Conservation (phyloP, 2,329 filamentous ascomycete species). For the Aspergillus sp. region DNA sequence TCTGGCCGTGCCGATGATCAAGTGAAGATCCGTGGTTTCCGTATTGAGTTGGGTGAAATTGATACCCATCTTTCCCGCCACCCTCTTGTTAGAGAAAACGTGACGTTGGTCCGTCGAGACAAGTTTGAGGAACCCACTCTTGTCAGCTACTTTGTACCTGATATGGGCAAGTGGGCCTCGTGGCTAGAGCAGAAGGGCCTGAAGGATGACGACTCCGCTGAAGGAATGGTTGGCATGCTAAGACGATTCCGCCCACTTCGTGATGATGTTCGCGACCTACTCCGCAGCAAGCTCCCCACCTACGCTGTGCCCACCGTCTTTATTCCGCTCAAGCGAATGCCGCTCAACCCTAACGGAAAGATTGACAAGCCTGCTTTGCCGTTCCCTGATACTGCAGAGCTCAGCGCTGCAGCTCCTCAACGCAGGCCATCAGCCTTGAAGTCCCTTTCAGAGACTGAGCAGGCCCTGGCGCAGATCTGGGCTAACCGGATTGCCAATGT, state of each 20-base stretch:
- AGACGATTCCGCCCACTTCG: slow-evolving; percentile 62
- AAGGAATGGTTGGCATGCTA: slow-evolving; percentile 55
- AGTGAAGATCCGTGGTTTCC: slow-evolving; percentile 94
- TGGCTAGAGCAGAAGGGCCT: slow-evolving; percentile 61
- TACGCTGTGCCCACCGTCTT: slow-evolving; percentile 76
- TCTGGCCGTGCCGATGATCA: slow-evolving; percentile 82
- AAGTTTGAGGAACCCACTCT: slow-evolving; percentile 81
- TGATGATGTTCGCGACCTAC: slow-evolving; percentile 62
- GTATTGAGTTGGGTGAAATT: slow-evolving; percentile 92
- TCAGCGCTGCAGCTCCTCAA: slow-evolving; percentile 56
- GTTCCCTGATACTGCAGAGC: slow-evolving; percentile 73
- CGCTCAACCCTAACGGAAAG: slow-evolving; percentile 84
- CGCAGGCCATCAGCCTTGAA: slow-evolving; percentile 51
- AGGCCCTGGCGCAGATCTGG: slow-evolving; percentile 70
- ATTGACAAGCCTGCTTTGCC: slow-evolving; percentile 76
- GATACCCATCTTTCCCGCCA: slow-evolving; percentile 77
- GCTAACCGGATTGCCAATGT: slow-evolving; percentile 66
- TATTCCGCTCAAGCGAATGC: slow-evolving; percentile 70
- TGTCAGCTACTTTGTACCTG: slow-evolving; percentile 87
- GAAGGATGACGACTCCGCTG: slow-evolving; percentile 52
- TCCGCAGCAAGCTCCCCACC: slow-evolving; percentile 69
- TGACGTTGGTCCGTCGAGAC: slow-evolving; percentile 80
- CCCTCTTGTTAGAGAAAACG: slow-evolving; percentile 76
- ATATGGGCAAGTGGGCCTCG: slow-evolving; percentile 69
- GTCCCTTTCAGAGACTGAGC: slow-evolving; percentile 58